Evolutionary conservation across 2,329 filamentous ascomycete genomes (phyloP).

Genomic region (Myriosclerotinia duriaeana): DNA sequence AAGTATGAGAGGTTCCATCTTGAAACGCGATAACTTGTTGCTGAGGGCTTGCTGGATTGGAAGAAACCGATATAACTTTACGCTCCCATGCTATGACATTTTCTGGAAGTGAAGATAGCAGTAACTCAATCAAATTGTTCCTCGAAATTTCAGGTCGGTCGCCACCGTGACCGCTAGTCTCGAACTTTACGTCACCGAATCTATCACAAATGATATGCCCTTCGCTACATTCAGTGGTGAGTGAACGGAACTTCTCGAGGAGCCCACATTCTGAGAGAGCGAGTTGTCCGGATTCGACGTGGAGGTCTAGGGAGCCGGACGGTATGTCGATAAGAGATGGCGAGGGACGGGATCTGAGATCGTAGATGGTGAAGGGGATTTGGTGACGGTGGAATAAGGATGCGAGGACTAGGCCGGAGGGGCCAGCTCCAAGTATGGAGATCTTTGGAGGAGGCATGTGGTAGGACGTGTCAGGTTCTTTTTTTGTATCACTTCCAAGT

Average conservation of each 20-base stretch:
- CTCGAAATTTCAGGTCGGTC: constrained; percentile 37
- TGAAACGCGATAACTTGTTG: constrained; percentile 20
- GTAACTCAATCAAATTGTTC: constrained; percentile 32
- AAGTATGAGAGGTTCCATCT: constrained; percentile 27
- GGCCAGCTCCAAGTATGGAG: constrained; percentile 50
- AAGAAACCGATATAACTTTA: constrained; percentile 19
- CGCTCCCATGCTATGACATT: constrained; percentile 33
- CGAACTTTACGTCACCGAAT: constrained; percentile 34
- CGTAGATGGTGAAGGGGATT: constrained; percentile 43
- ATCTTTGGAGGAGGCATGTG: constrained; percentile 35
- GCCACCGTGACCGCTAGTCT: constrained; percentile 29
- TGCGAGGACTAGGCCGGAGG: constrained; percentile 50
- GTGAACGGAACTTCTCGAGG: constrained; percentile 45
- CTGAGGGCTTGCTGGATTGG: neutral
- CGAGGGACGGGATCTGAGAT: constrained; percentile 40
- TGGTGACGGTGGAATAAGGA: constrained; percentile 46
- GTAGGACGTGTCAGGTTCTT: neutral
- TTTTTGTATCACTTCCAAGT: neutral
- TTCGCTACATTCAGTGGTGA: constrained; percentile 48
- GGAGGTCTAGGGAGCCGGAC: constrained; percentile 51
- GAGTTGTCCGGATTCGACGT: constrained; percentile 47
- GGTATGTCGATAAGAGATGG: constrained; percentile 35
- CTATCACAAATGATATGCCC: constrained; percentile 43
- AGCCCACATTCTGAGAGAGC: constrained; percentile 49
- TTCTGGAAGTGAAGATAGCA: constrained; percentile 30